Base-by-base conservation (phyloP, 352 stramenopile species). In the Phytophthora lateralis region DNA sequence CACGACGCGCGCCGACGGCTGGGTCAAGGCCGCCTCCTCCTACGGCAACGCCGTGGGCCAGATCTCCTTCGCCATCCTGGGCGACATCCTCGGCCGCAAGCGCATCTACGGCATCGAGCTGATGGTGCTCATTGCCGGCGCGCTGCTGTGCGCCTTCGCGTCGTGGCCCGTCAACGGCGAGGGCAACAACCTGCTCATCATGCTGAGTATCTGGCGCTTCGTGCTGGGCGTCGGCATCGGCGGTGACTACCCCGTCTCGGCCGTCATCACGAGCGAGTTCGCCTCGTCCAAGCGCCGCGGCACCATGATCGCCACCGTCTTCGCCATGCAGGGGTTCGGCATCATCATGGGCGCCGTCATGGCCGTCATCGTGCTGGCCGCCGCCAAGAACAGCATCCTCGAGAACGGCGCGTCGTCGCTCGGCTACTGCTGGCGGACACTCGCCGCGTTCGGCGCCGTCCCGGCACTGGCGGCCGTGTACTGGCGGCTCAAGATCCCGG, bases 231-330 rank as follows among this genome's bases (percentile, higher is more conserved):
- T 85, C 26, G 78, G 78, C 53, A 72, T 88, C 41, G 76, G 75
- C 47, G 75, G 75, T 11, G 75, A 85, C 61, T 82, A 80, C 55
- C 76, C 78, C 37, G 63, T 88, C 26, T 78, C 70, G 27, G 73
- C 78, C 14, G 74, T 82, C 47, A 82, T 85, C 51, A 85, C 75
- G 8, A 76, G 63, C 35, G 75, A 88, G 63, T 82, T 78, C 56
- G 64, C 72, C 38, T 75, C 66, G 7, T 62, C 66, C 46, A 69
- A 70, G 35, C 67, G 70, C 52, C 67, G 78, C 17, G 77, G 77
- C 41, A 76, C 73, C 30, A 79, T 75, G 55, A 80, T 85, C 44
- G 69, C 69, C 35, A 64, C 73, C 5, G 76, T 83, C 20, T 87
- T 87, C 53, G 75, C 75, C 45, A 87, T 87, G 77, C 67, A 84